These are phyloP conservation scores for Penicillium capsulatum DNA, from an alignment of 2,329 filamentous ascomycete species.

Conservation along the genomic window DNA sequence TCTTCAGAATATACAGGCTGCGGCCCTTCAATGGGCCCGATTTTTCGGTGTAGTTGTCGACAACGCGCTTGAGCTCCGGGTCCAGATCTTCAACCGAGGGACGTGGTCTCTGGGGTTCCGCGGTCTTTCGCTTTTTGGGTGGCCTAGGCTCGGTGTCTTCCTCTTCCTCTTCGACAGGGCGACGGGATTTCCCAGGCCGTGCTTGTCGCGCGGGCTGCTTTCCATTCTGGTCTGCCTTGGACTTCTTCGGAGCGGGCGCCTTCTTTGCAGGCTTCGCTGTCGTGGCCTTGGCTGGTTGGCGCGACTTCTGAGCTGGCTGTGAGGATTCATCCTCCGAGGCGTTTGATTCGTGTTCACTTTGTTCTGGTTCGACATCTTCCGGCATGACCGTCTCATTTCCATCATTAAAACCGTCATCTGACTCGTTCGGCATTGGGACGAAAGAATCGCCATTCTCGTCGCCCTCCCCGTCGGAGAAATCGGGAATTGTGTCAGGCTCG, in stretches of 20 bases:
- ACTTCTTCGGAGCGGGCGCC: slow-evolving; percentile 12
- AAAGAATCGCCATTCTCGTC: slow-evolving; percentile 35
- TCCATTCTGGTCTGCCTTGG: slow-evolving; percentile 16
- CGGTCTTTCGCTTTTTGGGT: slow-evolving; percentile 32
- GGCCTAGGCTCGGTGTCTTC: slow-evolving; percentile 22
- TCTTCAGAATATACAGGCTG: slow-evolving; percentile 49
- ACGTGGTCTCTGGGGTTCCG: slow-evolving; percentile 18
- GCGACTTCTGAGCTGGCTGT: slow-evolving; percentile 10
- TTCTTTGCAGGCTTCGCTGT: slow-evolving; percentile 20
- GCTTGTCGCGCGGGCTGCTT: slow-evolving; percentile 30
- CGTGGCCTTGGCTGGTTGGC: slow-evolving; percentile 11
- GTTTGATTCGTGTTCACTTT: slow-evolving; percentile 14
- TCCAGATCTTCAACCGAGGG: slow-evolving; percentile 25
- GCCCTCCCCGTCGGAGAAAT: slow-evolving; percentile 38
- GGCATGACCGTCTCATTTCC: slow-evolving; percentile 24
- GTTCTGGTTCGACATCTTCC: slow-evolving; percentile 13
- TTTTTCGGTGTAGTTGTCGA: slow-evolving; percentile 43
- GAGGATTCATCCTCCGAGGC: slow-evolving; percentile 17
- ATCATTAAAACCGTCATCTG: slow-evolving; percentile 24
- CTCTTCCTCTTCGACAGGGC: slow-evolving; percentile 11
- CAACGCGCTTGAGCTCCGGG: slow-evolving; percentile 40
- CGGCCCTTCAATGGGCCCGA: slow-evolving; percentile 46
- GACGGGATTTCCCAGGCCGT: slow-evolving; percentile 30
- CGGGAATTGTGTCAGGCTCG: slow-evolving; percentile 22
- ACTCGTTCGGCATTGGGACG: slow-evolving; percentile 24